Percentiles rank a stretch among this genome's conserved stretches.
Conservation (phyloP, 2,329 filamentous ascomycete species). For the Nemania bipapillata region DNA sequence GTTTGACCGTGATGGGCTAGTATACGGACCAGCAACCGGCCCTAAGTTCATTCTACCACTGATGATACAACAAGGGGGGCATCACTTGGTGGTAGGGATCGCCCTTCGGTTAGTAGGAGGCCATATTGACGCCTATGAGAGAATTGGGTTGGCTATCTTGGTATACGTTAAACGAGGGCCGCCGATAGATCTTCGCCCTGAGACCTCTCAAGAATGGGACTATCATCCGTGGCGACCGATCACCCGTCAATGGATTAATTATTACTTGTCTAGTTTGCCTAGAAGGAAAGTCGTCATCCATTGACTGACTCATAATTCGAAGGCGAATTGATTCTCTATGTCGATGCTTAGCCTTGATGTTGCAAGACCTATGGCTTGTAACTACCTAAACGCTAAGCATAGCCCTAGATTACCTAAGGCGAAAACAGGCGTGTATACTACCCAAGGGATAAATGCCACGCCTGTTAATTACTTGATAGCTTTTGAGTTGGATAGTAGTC, state of each 20-base stretch:
- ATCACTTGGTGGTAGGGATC: conserved; percentile 20
- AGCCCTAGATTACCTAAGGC: too few species aligned
- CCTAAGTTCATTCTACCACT: conserved; percentile 18
- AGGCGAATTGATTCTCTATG: too few species aligned
- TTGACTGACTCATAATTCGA: not conserved
- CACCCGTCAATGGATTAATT: conserved; percentile 22
- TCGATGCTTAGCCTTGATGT: too few species aligned
- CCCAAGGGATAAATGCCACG: too few species aligned
- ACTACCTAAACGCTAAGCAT: too few species aligned
- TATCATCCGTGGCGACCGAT: conserved; percentile 25
- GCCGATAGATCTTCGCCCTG: conserved; percentile 14
- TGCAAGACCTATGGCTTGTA: too few species aligned
- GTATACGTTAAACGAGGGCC: conserved; percentile 27
- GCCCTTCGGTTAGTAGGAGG: not conserved
- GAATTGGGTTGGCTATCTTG: conserved; percentile 19
- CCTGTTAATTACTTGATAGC: not conserved
- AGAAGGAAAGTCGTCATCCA: not conserved
- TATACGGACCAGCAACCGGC: conserved; percentile 20
- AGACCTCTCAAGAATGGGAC: conserved; percentile 22
- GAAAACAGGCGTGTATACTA: too few species aligned
- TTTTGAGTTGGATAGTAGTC: not conserved
- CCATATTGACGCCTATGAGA: conserved; percentile 14
- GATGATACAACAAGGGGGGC: conserved; percentile 28
- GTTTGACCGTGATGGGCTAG: conserved; percentile 7
- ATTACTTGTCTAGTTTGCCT: conserved; percentile 15